Base-by-base conservation (phyloP, 257 asterid genomes). In the Solanum peruvianum region DNA sequence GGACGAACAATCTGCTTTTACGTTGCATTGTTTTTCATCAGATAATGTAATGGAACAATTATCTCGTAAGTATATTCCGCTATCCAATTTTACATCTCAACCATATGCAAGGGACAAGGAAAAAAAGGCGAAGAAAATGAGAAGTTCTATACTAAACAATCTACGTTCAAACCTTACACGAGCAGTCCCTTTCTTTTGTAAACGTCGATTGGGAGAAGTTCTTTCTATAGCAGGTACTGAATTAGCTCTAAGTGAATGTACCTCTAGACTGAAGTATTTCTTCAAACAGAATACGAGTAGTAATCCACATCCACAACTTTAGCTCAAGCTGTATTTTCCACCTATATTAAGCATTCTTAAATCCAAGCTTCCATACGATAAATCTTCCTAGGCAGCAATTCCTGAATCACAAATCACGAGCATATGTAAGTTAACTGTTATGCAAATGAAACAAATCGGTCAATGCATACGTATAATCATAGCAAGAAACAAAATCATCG, bases 341-440 rank as follows among this genome's bases (percentile, higher is more conserved):
- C 92, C 95, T 92, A 90, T 92, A 89, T 37, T 86, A 87, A 85
- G 85, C 92, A 88, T 86, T 70, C 39, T 82, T 71, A 88, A 88
- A 87, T 70, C 87, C 83, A 44, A 45, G 16, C 49, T 69, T 87
- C 93, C 88, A 75, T 81, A 82, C 81, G 66, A 90, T 82, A 81
- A 66, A 39, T 83, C 81, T 87, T 90, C 94, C 94, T 94, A 94
- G 86, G 94, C 93, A 87, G 95, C 95, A 87, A 92, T 92, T 89
- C 96, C 98, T 94, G 95, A 62, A 88, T 82, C 58, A 86, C 56
- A 86, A 86, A 11, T 39, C 39, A 89, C 23, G 35, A 72, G 49
- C 25, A 37, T 89, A 44, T 35, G 52, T 83, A 39, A 66, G 67
- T 49, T 49, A 33, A 66, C 78, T 58, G 39, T 23, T 9, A 33